Base-by-base conservation (phyloP, 768 basidiomycete genomes). In the Russula griseocarnosa region DNA sequence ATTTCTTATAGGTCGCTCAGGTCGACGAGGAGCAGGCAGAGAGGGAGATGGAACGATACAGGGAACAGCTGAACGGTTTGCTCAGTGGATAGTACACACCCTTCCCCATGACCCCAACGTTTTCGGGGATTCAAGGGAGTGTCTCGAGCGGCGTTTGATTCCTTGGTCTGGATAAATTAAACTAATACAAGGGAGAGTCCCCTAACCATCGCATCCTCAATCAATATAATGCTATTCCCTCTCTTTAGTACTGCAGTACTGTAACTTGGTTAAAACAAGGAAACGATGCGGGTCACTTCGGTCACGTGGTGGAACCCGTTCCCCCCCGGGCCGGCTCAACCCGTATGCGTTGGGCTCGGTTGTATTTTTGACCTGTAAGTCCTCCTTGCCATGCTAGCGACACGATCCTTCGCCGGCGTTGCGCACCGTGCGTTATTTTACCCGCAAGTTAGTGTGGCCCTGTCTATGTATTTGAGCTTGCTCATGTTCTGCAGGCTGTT, bases 11-110 rank as follows among this genome's bases (percentile, higher is more conserved):
- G 87, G 72, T 83, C 53, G 62, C 80, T 67, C 81, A 91, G 72
- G 83, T 81, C 69, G 85, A 88, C 69, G 92, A 94, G 67, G 88
- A 90, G 70, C 91, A 93, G 75, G 86, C 85, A 55, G 93, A 94
- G 74, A 82, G 84, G 66, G 90, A 88, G 68, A 90, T 96, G 87
- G 91, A 94, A 74, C 83, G 87, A 67, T 95, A 96, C 76, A 87
- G 90, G 70, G 84, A 90, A 69, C 90, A 97, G 73, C 81, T 98
- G 67, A 87, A 92, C 61, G 94, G 93, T 59, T 76, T 98, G 44
- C 78, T 98, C 66, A 93, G 90, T 66, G 74, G 76, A 40, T 79
- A 79, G 78, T 32, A 46, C 36, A 26, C 22, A 34, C 49, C 54
- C 8, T 46, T 20, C 36, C 13, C 16, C 14, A 7, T n/a, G n/a